Evolutionary conservation across 2,329 filamentous ascomycete genomes (phyloP).

Genomic region (Pseudogymnoascus sp.): DNA sequence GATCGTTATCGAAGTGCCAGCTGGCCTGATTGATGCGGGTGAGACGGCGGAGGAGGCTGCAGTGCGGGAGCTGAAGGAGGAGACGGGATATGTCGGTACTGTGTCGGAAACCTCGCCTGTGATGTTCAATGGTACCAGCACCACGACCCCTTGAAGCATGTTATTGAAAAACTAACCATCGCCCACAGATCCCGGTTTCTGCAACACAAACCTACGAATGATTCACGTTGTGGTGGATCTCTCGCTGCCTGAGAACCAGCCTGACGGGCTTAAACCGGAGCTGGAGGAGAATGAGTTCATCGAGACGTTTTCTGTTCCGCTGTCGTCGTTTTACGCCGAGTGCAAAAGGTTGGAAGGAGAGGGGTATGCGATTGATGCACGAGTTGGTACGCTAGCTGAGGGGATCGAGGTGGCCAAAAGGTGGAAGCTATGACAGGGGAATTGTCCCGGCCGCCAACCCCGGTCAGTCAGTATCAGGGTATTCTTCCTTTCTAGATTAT

Average conservation of each 20-base stretch:
- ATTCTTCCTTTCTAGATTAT: neutral
- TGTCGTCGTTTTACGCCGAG: constrained; percentile 36
- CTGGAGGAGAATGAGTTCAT: constrained; percentile 46
- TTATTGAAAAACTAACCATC: neutral
- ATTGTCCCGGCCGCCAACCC: neutral
- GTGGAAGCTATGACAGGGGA: constrained; percentile 25
- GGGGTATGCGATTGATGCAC: constrained; percentile 33
- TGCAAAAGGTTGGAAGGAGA: constrained; percentile 37
- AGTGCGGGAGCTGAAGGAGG: constrained; percentile 55
- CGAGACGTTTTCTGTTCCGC: constrained; percentile 40
- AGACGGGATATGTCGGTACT: constrained; percentile 56
- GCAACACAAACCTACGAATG: constrained; percentile 55
- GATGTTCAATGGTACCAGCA: constrained; percentile 49
- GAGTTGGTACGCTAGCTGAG: constrained; percentile 32
- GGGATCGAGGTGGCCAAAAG: constrained; percentile 31
- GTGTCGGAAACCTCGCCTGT: constrained; percentile 50
- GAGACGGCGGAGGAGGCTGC: constrained; percentile 55
- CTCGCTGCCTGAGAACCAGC: constrained; percentile 35
- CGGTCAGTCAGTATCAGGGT: neutral
- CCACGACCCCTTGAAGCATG: neutral
- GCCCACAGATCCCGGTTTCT: constrained; percentile 49
- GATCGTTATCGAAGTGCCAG: constrained; percentile 55
- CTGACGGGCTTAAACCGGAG: constrained; percentile 33
- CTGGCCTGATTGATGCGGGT: constrained; percentile 53
- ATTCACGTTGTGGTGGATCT: constrained; percentile 41